Conservation (phyloP, 148 eudicot species). For the Limonium bicolor region DNA sequence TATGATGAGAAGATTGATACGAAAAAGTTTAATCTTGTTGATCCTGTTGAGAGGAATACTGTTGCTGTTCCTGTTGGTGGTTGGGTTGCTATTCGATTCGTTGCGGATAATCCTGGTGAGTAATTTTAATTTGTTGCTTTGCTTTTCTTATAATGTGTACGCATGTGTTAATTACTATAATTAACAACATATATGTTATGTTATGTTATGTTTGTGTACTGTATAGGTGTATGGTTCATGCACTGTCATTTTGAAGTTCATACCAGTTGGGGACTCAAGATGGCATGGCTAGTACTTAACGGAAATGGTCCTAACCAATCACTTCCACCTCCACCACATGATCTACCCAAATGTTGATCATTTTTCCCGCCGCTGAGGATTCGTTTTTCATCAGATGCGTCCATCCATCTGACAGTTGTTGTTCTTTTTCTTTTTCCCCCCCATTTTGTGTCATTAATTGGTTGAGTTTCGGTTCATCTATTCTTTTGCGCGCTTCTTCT, state of each 20-base stretch:
- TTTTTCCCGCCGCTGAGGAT: background rate
- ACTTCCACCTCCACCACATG: slow-evolving; percentile 44
- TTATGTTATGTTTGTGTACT: background rate
- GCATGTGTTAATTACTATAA: background rate
- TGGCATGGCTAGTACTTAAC: slow-evolving; percentile 52
- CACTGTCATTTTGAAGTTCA: slow-evolving; percentile 63
- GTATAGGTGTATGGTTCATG: slow-evolving; percentile 57
- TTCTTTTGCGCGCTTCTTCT: no score
- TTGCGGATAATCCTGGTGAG: slow-evolving; percentile 58
- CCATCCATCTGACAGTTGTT: background rate
- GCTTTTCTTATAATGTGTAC: background rate
- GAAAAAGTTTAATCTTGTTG: slow-evolving; percentile 35
- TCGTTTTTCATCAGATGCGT: background rate
- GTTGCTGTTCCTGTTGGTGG: slow-evolving; percentile 58
- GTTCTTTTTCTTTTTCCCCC: background rate
- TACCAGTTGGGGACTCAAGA: slow-evolving; percentile 59
- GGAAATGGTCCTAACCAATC: slow-evolving; percentile 33
- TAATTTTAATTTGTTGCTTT: background rate
- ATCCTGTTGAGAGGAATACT: slow-evolving; percentile 53
- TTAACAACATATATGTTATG: background rate
- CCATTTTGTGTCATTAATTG: background rate
- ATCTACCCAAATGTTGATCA: slow-evolving; percentile 41
- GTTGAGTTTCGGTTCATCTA: no score
- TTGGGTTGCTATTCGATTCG: slow-evolving; percentile 59
- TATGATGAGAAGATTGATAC: slow-evolving; percentile 39